These are phyloP conservation scores for Serpula lacrymans DNA, from an alignment of 768 basidiomycete genomes.

Conservation along the genomic window DNA sequence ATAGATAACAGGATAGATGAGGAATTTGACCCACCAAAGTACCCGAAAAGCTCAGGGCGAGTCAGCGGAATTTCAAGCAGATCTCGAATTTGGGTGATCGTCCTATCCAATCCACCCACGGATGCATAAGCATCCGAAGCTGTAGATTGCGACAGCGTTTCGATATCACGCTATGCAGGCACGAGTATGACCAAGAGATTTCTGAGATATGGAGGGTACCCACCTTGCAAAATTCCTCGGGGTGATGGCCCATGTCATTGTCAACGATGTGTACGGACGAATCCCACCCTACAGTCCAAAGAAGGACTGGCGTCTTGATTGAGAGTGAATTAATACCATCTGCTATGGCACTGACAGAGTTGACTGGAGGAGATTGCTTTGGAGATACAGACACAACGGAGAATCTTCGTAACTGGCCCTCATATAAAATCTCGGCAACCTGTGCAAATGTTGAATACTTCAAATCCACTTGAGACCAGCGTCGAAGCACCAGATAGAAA, in stretches of 20 bases:
- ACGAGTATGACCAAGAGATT: slow-evolving; percentile 11
- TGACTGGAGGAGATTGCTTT: slow-evolving; percentile 13
- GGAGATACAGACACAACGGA: slow-evolving; percentile 45
- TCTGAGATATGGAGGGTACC: slow-evolving; percentile 9
- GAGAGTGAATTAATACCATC: slow-evolving; percentile 43
- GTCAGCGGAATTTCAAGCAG: slow-evolving; percentile 84
- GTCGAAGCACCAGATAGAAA: no score
- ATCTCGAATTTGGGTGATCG: slow-evolving; percentile 82
- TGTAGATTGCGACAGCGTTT: slow-evolving; percentile 42
- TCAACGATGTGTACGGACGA: slow-evolving; percentile 46
- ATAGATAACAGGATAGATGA: slow-evolving; percentile 6
- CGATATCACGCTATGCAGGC: slow-evolving; percentile 40
- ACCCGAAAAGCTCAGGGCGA: slow-evolving; percentile 74
- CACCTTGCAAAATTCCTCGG: slow-evolving; percentile 31
- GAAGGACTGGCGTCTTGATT: slow-evolving; percentile 33
- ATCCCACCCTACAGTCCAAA: slow-evolving; percentile 74
- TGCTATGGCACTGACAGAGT: slow-evolving; percentile 32
- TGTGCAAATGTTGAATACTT: slow-evolving; percentile 66
- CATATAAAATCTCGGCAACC: slow-evolving; percentile 59
- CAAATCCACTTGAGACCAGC: slow-evolving; percentile 54
- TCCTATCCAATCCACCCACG: slow-evolving; percentile 85
- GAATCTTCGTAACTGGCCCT: slow-evolving; percentile 58
- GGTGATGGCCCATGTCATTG: slow-evolving; percentile 22
- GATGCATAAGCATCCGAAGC: slow-evolving; percentile 64
- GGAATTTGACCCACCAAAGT: slow-evolving; percentile 52